Evolutionary conservation across 306 rosid genomes (phyloP).

Genomic region (Parietaria judaica): DNA sequence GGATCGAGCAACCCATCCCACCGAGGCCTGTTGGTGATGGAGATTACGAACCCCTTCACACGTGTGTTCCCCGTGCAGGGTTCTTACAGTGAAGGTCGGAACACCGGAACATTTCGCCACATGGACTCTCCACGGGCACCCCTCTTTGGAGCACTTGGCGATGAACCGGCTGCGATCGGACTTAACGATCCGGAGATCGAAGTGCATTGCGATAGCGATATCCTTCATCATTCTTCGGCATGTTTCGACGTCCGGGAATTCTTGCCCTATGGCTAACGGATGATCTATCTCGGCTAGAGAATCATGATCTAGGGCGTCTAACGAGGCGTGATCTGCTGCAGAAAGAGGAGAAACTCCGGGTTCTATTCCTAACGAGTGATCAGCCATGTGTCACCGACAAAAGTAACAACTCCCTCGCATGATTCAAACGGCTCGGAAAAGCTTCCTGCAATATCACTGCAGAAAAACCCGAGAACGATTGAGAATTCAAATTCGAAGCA

Average conservation of each 20-base stretch:
- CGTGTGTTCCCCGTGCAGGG: constrained; percentile 85
- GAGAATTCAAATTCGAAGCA: background rate
- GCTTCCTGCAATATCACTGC: constrained; percentile 15
- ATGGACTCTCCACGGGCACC: constrained; percentile 99
- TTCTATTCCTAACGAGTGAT: constrained; percentile 20
- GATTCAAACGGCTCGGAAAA: constrained; percentile 29
- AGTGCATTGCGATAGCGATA: constrained; percentile 90
- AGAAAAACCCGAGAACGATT: too few relatives aligned
- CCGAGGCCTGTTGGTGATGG: constrained; percentile 99
- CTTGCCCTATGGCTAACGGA: constrained; percentile 76
- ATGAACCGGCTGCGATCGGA: constrained; percentile 97
- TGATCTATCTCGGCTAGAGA: constrained; percentile 25
- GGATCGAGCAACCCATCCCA: constrained; percentile 99
- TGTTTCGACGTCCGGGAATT: constrained; percentile 94
- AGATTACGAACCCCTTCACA: constrained; percentile 93
- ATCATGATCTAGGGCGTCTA: constrained; percentile 21
- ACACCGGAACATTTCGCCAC: constrained; percentile 98
- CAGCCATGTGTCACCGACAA: constrained; percentile 52
- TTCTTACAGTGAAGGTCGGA: constrained; percentile 85
- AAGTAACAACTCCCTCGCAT: constrained; percentile 34
- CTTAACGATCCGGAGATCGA: constrained; percentile 95
- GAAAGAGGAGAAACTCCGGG: constrained; percentile 8
- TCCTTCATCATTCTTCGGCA: constrained; percentile 94
- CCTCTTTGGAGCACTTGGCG: constrained; percentile 98
- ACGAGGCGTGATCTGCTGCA: constrained; percentile 20